Conservation (phyloP, 1,284 basidiomycete genomes). For the Apiotrichum domesticum region DNA sequence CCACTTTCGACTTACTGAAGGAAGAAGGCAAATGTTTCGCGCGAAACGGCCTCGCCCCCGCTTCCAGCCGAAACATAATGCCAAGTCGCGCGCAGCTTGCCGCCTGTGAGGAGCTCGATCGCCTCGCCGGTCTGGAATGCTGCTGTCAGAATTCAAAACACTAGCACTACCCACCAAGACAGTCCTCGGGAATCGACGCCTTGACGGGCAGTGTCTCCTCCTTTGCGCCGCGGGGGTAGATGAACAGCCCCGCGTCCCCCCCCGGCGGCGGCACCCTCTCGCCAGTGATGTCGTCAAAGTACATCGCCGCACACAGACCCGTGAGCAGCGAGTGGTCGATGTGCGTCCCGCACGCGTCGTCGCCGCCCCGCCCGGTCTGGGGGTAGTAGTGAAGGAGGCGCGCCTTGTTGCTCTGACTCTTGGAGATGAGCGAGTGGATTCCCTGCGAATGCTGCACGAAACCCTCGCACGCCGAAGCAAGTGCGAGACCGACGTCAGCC, state of each 20-base stretch:
- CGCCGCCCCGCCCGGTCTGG: slow-evolving; percentile 56
- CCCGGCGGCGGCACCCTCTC: slow-evolving; percentile 43
- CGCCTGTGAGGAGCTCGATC: slow-evolving; percentile 73
- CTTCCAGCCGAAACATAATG: slow-evolving; percentile 66
- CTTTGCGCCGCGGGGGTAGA: slow-evolving; percentile 58
- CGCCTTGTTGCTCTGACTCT: slow-evolving; percentile 52
- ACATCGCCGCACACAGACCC: slow-evolving; percentile 79
- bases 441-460: neutral
- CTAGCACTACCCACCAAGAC: slow-evolving; percentile 18
- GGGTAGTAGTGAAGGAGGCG: slow-evolving; percentile 89
- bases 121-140: slow-evolving; percentile 94
- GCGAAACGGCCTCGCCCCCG: slow-evolving; percentile 52
- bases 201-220: slow-evolving; percentile 60
- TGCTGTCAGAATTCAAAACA: neutral
- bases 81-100: slow-evolving; percentile 67
- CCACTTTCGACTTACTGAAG: slow-evolving; percentile 57
- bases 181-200: slow-evolving; percentile 67
- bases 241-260: slow-evolving; percentile 69
- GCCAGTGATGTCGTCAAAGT: slow-evolving; percentile 51
- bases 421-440: slow-evolving; percentile 41
- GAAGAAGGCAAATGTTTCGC: slow-evolving; percentile 79
- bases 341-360: slow-evolving; percentile 60
- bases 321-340: slow-evolving; percentile 79
- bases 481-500: slow-evolving; percentile 67
- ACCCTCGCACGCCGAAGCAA: slow-evolving; percentile 73